Base-by-base conservation (phyloP, 2,329 filamentous ascomycete species). In the Fusarium aywerte region DNA sequence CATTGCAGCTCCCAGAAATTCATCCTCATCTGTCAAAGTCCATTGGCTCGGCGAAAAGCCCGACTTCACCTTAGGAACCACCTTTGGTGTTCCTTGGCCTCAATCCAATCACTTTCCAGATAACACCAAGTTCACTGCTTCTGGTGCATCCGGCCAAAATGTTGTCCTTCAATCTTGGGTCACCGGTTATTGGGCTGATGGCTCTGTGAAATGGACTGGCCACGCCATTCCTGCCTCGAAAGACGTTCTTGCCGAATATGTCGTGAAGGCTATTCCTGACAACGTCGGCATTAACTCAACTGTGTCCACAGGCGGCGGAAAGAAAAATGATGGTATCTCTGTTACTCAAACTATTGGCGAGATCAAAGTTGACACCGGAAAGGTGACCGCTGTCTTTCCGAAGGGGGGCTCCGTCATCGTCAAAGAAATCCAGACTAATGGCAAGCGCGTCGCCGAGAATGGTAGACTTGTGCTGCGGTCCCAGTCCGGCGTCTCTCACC, bases 151-250 rank as follows among this genome's bases (percentile, higher is more conserved):
- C 1, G 70, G 31, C 20, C 54, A 70, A 36, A 31, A 49, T 8
- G 13, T 73, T 13, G 61, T 63, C 2, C 70, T 58, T 64, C 82
- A 88, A 61, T 85, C 85, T 0, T 88, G 86, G 86, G 77, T 81
- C 4, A 88, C 83, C 1, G 85, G 82, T 0, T 86, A 85, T 71
- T 89, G 86, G 87, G 80, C 82, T 2, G 87, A 89, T 74, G 84
- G 83, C 25, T 87, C 86, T 0, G 79, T 88, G 52, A 89, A 88
- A 70, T 89, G 87, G 87, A 87, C 84, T 4, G 86, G 81, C 1
- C 87, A 89, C 68, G 85, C 86, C 0, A 76, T 89, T 40, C 74
- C 80, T 13, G 80, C 77, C 7, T 80, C 79, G 1, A 79, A 81
- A 3, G 69, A 66, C 0, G 72, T 80, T 3, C 71, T 77, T 5